Evolutionary conservation across 495 filamentous ascomycete species (phyloP).

Genomic region (Xylaria scruposa): DNA sequence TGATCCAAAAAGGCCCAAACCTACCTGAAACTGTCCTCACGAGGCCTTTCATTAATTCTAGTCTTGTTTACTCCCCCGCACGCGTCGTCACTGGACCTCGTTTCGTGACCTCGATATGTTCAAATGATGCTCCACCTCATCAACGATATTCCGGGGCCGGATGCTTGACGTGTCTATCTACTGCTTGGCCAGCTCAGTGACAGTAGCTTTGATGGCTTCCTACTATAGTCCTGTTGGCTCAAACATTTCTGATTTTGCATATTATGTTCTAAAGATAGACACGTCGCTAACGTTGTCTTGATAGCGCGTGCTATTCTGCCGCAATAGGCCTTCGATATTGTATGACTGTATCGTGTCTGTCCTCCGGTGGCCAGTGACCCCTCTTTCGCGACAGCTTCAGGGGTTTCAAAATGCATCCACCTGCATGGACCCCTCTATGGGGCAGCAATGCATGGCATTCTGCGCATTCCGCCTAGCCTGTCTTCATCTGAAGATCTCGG

Average conservation of each 20-base stretch:
- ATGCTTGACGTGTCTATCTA: conserved; percentile 21
- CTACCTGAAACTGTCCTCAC: not conserved
- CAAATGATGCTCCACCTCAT: conserved; percentile 20
- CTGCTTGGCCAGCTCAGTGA: conserved; percentile 4
- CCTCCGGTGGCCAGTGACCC: conserved; percentile 20
- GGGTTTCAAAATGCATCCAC: conserved; percentile 13
- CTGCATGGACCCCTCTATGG: conserved; percentile 26
- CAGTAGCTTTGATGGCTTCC: not conserved
- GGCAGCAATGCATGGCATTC: conserved; percentile 27
- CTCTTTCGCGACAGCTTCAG: conserved; percentile 24
- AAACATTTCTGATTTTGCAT: not conserved
- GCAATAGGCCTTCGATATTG: conserved; percentile 8
- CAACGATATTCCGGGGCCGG: conserved; percentile 9
- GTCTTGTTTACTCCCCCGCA: not conserved
- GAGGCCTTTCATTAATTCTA: not conserved
- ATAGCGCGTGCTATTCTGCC: conserved; percentile 6
- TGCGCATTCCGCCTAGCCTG: conserved; percentile 7
- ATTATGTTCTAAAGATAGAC: conserved; percentile 9
- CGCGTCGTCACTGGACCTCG: conserved; percentile 10
- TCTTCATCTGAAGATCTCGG: conserved; percentile 9
- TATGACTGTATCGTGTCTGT: conserved; percentile 27
- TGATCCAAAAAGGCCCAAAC: not conserved
- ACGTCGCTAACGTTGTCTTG: conserved; percentile 2
- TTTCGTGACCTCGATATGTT: conserved; percentile 11
- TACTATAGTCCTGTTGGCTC: conserved; percentile 3